These are phyloP conservation scores for Typha latifolia DNA, from an alignment of 176 grass and related monocot genomes.

Conservation along the genomic window DNA sequence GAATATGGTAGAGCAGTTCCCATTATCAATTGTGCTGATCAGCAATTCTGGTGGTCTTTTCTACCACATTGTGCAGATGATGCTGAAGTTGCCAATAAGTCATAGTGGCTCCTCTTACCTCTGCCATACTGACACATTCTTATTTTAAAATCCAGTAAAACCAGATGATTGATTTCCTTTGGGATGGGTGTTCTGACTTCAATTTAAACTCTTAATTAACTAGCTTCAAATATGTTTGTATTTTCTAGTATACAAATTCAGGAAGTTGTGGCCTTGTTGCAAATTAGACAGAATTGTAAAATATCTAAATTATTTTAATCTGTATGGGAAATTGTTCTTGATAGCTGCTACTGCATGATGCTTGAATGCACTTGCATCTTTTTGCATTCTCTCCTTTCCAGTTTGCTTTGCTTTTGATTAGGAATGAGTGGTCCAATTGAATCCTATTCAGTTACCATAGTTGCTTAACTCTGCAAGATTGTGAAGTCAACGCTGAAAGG, in stretches of 20 bases:
- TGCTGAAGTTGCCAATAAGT: background rate
- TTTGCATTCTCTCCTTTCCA: too few species aligned
- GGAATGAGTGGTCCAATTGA: too few species aligned
- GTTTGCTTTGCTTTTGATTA: too few species aligned
- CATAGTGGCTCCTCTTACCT: background rate
- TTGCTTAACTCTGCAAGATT: too few species aligned
- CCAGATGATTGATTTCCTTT: background rate
- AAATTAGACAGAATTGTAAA: background rate
- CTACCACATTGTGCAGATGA: background rate
- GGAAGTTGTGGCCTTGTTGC: background rate
- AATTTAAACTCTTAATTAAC: background rate
- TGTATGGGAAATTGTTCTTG: background rate
- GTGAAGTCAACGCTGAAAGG: too few species aligned
- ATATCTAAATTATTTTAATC: background rate
- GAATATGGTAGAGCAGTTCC: background rate
- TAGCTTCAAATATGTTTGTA: background rate
- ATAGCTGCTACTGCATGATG: background rate
- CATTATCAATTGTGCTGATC: background rate
- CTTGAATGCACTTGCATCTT: background rate
- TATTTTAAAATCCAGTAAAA: constrained; percentile 3
- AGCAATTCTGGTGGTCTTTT: constrained; percentile 3
- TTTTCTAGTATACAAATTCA: background rate
- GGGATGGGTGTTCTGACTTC: background rate
- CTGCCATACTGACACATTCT: constrained; percentile 2
- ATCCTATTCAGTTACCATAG: too few species aligned